These are phyloP conservation scores for Boletellus sp. DNA, from an alignment of 768 basidiomycete species.

Conservation along the genomic window DNA sequence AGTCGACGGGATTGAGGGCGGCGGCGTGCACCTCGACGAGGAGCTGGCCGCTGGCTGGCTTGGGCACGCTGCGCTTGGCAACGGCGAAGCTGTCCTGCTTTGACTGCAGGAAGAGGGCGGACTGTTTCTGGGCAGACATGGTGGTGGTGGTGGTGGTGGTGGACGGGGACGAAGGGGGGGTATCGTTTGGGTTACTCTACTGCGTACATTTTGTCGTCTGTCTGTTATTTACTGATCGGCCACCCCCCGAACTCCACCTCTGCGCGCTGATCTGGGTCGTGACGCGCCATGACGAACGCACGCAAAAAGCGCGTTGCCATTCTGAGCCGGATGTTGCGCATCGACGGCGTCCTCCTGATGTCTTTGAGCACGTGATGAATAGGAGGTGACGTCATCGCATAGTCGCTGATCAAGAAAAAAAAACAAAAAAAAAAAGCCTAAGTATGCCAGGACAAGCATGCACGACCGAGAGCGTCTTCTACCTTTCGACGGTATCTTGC, in stretches of 20 bases:
- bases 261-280: constrained; percentile 24
- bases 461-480: constrained; percentile 20
- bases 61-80: constrained; percentile 23
- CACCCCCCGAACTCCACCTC: constrained; percentile 31
- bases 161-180: neutral
- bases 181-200: constrained; percentile 7
- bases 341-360: constrained; percentile 28
- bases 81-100: constrained; percentile 31
- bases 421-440: constrained; percentile 23
- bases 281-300: constrained; percentile 28
- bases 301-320: constrained; percentile 32
- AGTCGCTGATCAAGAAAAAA: constrained; percentile 21
- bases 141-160: too few relatives aligned
- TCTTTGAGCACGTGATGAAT: constrained; percentile 23
- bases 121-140: constrained; percentile 28
- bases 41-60: constrained; percentile 38
- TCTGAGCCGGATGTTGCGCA: constrained; percentile 29
- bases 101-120: constrained; percentile 26
- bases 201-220: constrained; percentile 8
- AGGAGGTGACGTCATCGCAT: constrained; percentile 12
- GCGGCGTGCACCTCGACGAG: constrained; percentile 39
- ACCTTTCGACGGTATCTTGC: constrained; percentile 39
- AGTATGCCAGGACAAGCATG: constrained; percentile 15
- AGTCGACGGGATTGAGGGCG: constrained; percentile 48
- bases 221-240: constrained; percentile 28